phyloP scores from a whole-genome alignment of 345 rosid species.

The Citrus trifoliata region DNA sequence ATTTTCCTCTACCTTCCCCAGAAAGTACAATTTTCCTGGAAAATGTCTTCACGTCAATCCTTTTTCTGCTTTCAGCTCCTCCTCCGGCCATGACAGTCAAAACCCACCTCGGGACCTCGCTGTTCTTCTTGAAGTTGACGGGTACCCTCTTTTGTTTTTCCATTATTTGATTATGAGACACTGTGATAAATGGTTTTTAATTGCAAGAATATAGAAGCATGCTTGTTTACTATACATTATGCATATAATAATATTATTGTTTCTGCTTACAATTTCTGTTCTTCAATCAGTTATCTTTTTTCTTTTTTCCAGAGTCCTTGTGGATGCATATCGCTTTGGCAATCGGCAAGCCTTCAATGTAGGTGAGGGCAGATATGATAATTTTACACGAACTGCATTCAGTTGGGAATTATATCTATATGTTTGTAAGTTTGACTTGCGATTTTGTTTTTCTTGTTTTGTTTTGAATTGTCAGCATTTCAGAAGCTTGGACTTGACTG shows the following conservation, averaged over 20 bases:
- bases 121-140: slow-evolving; percentile 88
- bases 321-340: slow-evolving; percentile 76
- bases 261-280: neutral
- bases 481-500: slow-evolving; percentile 94
- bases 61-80: slow-evolving; percentile 38
- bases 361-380: slow-evolving; percentile 43
- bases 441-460: neutral
- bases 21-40: slow-evolving; percentile 24
- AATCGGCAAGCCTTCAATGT: slow-evolving; percentile 83
- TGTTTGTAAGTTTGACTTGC: slow-evolving; percentile 14
- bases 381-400: slow-evolving; percentile 6
- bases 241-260: neutral
- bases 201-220: neutral
- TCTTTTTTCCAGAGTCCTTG: slow-evolving; percentile 52
- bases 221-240: neutral
- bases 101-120: slow-evolving; percentile 56
- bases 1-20: slow-evolving; percentile 22
- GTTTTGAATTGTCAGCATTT: slow-evolving; percentile 52
- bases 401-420: neutral
- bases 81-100: slow-evolving; percentile 24
- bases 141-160: slow-evolving; percentile 33
- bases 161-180: neutral
- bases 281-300: neutral
- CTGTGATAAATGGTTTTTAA: neutral
- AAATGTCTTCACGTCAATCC: slow-evolving; percentile 27